These are phyloP conservation scores for Barnettozyma sp. DNA, from an alignment of 805 yeast species.

Conservation along the genomic window DNA sequence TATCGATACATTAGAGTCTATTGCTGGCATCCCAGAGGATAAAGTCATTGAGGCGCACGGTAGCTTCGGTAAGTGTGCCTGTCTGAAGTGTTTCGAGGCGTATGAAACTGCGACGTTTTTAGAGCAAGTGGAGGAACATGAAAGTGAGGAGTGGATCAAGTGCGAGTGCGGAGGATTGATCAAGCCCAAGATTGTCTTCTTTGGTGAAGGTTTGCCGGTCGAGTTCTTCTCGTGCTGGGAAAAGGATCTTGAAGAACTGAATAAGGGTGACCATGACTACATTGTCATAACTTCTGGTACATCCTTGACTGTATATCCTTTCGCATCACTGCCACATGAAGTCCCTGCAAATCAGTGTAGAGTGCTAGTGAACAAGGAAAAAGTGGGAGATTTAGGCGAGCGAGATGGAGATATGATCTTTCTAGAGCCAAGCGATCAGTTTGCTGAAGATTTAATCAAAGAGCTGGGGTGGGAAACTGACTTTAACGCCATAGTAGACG, in stretches of 20 bases:
- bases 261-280: constrained; percentile 36
- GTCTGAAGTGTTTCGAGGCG: constrained; percentile 62
- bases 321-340: constrained; percentile 75
- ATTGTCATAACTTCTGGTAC: constrained; percentile 89
- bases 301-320: constrained; percentile 83
- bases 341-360: constrained; percentile 43
- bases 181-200: constrained; percentile 91
- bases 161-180: constrained; percentile 62
- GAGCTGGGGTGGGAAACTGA: constrained; percentile 61
- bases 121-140: constrained; percentile 25
- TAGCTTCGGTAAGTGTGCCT: constrained; percentile 77
- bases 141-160: constrained; percentile 13
- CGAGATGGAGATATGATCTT: constrained; percentile 56
- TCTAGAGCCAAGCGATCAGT: constrained; percentile 59
- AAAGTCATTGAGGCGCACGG: constrained; percentile 90
- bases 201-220: constrained; percentile 80
- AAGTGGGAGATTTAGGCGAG: constrained; percentile 63
- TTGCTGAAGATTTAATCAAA: constrained; percentile 46
- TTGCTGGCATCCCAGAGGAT: constrained; percentile 66
- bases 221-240: constrained; percentile 69
- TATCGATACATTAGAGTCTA: constrained; percentile 84
- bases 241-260: constrained; percentile 29
- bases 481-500: constrained; percentile 34
- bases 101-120: constrained; percentile 45
- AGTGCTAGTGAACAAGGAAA: constrained; percentile 65